Conservation (phyloP, 805 yeast species). For the Yamadazyma laniorum region DNA sequence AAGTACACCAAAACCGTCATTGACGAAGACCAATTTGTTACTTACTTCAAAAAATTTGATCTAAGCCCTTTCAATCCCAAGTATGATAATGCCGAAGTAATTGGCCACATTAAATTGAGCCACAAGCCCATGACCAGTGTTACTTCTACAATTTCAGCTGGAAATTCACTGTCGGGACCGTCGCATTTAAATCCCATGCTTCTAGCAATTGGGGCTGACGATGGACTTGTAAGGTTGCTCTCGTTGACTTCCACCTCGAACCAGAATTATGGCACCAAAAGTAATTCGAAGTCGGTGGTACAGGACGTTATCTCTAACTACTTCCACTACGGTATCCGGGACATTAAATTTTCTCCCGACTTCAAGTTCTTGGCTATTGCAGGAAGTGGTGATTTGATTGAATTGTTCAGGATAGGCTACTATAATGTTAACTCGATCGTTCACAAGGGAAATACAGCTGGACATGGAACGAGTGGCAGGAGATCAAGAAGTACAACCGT, state of each 20-base stretch:
- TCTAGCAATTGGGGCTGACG: slow-evolving; percentile 57
- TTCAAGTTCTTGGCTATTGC: slow-evolving; percentile 45
- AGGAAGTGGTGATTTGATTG: slow-evolving; percentile 55
- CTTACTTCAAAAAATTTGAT: slow-evolving; percentile 37
- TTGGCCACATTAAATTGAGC: slow-evolving; percentile 64
- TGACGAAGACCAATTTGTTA: slow-evolving; percentile 30
- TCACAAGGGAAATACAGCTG: slow-evolving; percentile 10
- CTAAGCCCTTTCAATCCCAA: slow-evolving; percentile 25
- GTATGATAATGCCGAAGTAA: slow-evolving; percentile 12
- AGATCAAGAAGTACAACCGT: slow-evolving; percentile 42
- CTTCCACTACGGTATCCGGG: slow-evolving; percentile 60
- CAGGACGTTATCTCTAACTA: slow-evolving; percentile 61
- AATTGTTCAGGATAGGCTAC: slow-evolving; percentile 39
- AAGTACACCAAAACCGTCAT: slow-evolving; percentile 18
- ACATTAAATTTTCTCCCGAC: slow-evolving; percentile 48
- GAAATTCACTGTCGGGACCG: slow-evolving; percentile 7
- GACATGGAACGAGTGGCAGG: slow-evolving; percentile 18
- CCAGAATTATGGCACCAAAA: slow-evolving; percentile 23
- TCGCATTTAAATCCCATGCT: slow-evolving; percentile 38
- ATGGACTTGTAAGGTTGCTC: slow-evolving; percentile 60
- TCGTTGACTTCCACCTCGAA: slow-evolving; percentile 42
- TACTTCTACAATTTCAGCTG: slow-evolving; percentile 27
- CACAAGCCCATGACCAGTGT: slow-evolving; percentile 55
- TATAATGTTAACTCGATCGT: slow-evolving; percentile 39
- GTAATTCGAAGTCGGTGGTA: slow-evolving; percentile 25